Evolutionary conservation across 192 early-diverging fungal genomes (phyloP), one percentile per base, ranked within the genome.

Genomic region (Nowakowskiella sp.): DNA sequence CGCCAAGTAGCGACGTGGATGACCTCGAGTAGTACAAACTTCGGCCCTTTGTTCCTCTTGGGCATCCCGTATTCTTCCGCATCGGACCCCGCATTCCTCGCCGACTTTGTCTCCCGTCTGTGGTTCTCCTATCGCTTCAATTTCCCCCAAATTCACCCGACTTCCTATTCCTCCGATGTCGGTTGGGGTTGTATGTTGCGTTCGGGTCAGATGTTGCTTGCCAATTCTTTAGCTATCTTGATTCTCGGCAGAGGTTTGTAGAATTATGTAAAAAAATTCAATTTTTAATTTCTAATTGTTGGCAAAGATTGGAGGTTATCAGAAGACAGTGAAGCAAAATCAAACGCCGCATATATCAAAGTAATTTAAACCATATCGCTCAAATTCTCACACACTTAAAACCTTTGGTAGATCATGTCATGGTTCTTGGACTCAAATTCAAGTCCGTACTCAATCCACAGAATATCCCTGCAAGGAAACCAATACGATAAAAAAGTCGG

Each of bases 101-200:
- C 61, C n/a, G 92, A 95, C 68, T 94, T 93, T 67, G 69, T 71
- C 10, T 74, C 76, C 22, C 74, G 86, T n/a, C 71, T 88, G 19
- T 96, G 95, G 93, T 83, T 89, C 62, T 96, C 93, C 1, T 98
- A 98, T 62, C 75, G 95, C 49, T 80, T 87, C 51, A 77, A 79
- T 31, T 98, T 87, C 67, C 81, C 89, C 6, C 81, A 87, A 1
- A 92, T 98, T 53, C 62, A 76, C 48, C 71, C 86, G 5, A 82
- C 84, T 19, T 64, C 61, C 32, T 90, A 82, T 53, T 94, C 89
- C 16, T 83, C 81, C 6, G 95, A 99, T 61, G 75, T 82, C 31
- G 72, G 64, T 3, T 72, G 91, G 91, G 95, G 95, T 0, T 99
- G 95, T 68, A 99, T 99, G 95, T 64, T 99, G 47, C 66, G 95